These are phyloP conservation scores for Monosporascus sp. DNA, from an alignment of 2,329 filamentous ascomycete genomes.

Conservation along the genomic window DNA sequence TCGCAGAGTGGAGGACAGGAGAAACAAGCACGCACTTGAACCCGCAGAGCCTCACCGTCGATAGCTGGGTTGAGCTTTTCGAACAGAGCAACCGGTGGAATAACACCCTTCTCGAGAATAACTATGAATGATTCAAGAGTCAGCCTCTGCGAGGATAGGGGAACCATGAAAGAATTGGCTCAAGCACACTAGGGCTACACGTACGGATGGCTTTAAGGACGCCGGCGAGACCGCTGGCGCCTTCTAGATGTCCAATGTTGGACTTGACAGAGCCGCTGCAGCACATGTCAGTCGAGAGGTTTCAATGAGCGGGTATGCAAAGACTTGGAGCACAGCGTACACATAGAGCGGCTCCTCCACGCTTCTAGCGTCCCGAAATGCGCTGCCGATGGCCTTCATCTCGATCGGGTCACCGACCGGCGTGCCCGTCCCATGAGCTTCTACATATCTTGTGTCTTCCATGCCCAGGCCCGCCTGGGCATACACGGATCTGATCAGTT, in stretches of 20 bases:
- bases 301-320: no score
- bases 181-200: background rate
- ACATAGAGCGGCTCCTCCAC: constrained; percentile 19
- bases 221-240: constrained; percentile 22
- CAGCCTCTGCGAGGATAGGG: no score
- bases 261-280: constrained; percentile 20
- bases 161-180: background rate
- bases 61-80: constrained; percentile 21
- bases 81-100: constrained; percentile 25
- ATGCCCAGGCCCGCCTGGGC: constrained; percentile 15
- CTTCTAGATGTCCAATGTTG: constrained; percentile 23
- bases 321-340: constrained; percentile 12
- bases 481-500: constrained; percentile 29
- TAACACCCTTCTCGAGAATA: constrained; percentile 23
- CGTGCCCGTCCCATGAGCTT: constrained; percentile 34
- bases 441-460: constrained; percentile 22
- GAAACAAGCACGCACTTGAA: constrained; percentile 15
- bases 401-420: constrained; percentile 36
- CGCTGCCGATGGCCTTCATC: constrained; percentile 30
- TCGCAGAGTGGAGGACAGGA: constrained; percentile 28
- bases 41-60: constrained; percentile 17
- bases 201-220: constrained; percentile 25
- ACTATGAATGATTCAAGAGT: constrained; percentile 8
- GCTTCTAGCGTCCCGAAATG: constrained; percentile 17
- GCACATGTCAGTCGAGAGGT: constrained; percentile 3